phyloP scores from a whole-genome alignment of 176 grass and related monocot genomes.

The Paspalum notatum region DNA sequence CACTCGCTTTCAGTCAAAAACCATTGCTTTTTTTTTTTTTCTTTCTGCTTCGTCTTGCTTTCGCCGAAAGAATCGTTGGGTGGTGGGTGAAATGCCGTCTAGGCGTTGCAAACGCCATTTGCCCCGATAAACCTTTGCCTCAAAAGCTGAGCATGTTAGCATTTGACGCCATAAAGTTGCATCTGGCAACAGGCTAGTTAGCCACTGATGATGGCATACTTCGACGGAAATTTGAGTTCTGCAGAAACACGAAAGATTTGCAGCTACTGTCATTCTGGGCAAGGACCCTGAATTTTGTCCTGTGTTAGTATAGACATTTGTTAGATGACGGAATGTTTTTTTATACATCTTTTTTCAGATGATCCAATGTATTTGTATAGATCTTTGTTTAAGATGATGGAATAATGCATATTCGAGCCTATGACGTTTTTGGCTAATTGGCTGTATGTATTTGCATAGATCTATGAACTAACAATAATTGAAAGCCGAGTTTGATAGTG shows the following conservation, averaged over 20 bases:
- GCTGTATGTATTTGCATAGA: too few relatives aligned
- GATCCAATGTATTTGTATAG: too few relatives aligned
- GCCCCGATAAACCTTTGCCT: constrained; percentile 31
- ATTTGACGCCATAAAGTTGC: not conserved
- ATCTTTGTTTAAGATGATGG: too few relatives aligned
- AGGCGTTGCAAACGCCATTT: not conserved
- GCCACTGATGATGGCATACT: not conserved
- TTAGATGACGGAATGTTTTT: too few relatives aligned
- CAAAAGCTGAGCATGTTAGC: constrained; percentile 27
- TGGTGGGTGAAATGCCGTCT: constrained; percentile 5
- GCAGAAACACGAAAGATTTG: not conserved
- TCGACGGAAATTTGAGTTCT: not conserved
- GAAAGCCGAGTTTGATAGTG: too few relatives aligned
- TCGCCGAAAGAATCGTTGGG: not conserved
- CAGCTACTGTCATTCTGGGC: not conserved
- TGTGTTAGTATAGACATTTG: too few relatives aligned
- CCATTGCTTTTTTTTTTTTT: not conserved
- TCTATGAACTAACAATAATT: too few relatives aligned
- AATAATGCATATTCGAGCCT: too few relatives aligned
- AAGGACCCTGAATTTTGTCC: too few relatives aligned
- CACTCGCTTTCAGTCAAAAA: constrained; percentile 29
- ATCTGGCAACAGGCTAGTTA: not conserved
- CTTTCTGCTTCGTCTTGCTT: constrained; percentile 1
- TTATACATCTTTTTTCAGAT: too few relatives aligned
- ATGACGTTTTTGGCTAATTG: too few relatives aligned